A percentile compares a stretch with the other conserved stretches of the same genome.
These are phyloP conservation scores for Chondrostereum purpureum DNA, from an alignment of 1,284 basidiomycete genomes.

Conservation along the genomic window DNA sequence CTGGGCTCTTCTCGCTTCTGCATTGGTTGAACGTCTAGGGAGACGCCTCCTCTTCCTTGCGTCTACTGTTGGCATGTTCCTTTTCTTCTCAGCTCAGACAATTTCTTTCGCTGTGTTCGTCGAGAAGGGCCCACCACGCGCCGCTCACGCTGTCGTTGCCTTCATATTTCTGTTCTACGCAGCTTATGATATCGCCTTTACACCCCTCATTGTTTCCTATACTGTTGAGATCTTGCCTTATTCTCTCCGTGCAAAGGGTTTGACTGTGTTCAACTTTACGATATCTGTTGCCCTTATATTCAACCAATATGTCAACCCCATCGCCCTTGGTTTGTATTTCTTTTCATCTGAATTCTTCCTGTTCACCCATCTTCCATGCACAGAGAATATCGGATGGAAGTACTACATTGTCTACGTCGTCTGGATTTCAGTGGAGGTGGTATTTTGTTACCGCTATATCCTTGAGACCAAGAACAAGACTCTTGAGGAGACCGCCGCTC, in stretches of 20 bases:
- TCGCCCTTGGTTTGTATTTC: constrained; percentile 28
- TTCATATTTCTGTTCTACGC: constrained; percentile 29
- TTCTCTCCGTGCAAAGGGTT: constrained; percentile 54
- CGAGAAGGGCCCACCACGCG: constrained; percentile 23
- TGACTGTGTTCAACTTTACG: constrained; percentile 48
- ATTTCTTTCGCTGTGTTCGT: constrained; percentile 34
- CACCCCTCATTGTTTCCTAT: constrained; percentile 53
- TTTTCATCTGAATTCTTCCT: not conserved
- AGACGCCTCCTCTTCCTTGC: constrained; percentile 49
- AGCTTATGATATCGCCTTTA: constrained; percentile 44
- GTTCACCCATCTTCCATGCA: constrained; percentile 13
- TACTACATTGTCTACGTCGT: constrained; percentile 64
- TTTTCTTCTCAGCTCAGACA: constrained; percentile 37
- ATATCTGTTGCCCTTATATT: constrained; percentile 48
- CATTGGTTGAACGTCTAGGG: constrained; percentile 44
- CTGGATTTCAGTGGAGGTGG: constrained; percentile 58
- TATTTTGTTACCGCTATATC: constrained; percentile 56
- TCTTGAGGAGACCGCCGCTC: constrained; percentile 66
- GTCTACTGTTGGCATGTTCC: constrained; percentile 38
- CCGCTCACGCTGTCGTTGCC: constrained; percentile 40
- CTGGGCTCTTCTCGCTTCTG: constrained; percentile 39
- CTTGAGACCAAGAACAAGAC: constrained; percentile 68
- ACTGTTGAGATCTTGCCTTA: constrained; percentile 55
- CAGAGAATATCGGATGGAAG: constrained; percentile 50
- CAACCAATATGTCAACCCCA: constrained; percentile 50